phyloP scores from a whole-genome alignment of 2,329 filamentous ascomycete genomes.

The Diaporthe aspalathi region DNA sequence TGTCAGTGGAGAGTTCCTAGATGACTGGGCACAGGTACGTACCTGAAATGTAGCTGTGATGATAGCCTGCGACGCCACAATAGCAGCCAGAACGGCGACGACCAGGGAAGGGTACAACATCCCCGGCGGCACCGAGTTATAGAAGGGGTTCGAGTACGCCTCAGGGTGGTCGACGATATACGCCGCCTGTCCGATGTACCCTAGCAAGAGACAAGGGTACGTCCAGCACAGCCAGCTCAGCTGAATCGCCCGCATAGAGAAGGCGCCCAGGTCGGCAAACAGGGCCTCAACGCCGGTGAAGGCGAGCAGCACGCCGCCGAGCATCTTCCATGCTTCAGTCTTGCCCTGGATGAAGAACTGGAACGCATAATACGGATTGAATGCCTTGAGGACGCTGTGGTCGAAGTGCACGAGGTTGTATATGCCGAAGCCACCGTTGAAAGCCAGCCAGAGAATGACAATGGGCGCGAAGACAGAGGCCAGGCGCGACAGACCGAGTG shows the following conservation, averaged over 20 bases:
- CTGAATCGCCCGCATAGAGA: conserved; percentile 75
- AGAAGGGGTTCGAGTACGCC: conserved; percentile 78
- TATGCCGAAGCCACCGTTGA: conserved; percentile 72
- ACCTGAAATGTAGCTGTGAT: conserved; percentile 78
- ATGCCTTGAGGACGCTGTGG: conserved; percentile 64
- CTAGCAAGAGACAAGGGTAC: conserved; percentile 72
- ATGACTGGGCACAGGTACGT: background rate
- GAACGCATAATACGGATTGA: conserved; percentile 69
- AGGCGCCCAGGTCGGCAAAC: conserved; percentile 81
- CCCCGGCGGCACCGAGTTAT: conserved; percentile 73
- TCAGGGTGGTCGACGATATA: conserved; percentile 68
- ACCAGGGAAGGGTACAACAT: conserved; percentile 76
- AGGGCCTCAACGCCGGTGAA: conserved; percentile 82
- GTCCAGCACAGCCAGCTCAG: conserved; percentile 76
- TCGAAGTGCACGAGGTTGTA: conserved; percentile 67
- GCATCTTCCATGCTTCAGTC: conserved; percentile 69
- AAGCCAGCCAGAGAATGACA: conserved; percentile 72
- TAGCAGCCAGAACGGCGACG: conserved; percentile 74
- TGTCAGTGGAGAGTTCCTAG: background rate
- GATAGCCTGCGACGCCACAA: conserved; percentile 81
- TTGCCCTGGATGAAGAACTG: conserved; percentile 69
- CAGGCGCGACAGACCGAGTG: conserved; percentile 70
- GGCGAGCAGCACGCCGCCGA: conserved; percentile 76
- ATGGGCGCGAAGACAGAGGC: conserved; percentile 72
- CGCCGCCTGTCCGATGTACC: conserved; percentile 78